A percentile compares a stretch with the other conserved stretches of the same genome.
Evolutionary conservation across 768 basidiomycete genomes (phyloP).

Genomic region (Mycena olivaceomarginata): DNA sequence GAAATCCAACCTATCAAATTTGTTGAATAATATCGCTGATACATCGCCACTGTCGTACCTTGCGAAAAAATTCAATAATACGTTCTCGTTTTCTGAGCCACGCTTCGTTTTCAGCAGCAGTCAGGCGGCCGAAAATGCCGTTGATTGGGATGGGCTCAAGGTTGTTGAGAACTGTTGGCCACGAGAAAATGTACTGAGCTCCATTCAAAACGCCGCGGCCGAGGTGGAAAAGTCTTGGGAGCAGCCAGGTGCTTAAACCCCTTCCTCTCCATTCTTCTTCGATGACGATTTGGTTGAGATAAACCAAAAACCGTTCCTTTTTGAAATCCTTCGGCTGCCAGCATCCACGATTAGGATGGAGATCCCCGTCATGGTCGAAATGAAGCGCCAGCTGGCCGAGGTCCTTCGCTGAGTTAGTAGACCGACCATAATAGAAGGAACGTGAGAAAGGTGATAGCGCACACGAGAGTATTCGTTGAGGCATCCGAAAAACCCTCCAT

Average conservation of each 20-base stretch:
- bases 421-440: background rate
- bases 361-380: constrained; percentile 10
- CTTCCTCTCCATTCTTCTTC: constrained; percentile 11
- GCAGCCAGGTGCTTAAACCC: constrained; percentile 18
- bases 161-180: constrained; percentile 14
- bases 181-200: constrained; percentile 17
- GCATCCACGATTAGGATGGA: constrained; percentile 24
- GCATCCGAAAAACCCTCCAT: constrained; percentile 26
- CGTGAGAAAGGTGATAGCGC: background rate
- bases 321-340: constrained; percentile 20
- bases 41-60: background rate
- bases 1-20: constrained; percentile 26
- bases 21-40: background rate
- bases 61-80: constrained; percentile 15
- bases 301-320: background rate
- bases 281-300: background rate
- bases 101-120: constrained; percentile 15
- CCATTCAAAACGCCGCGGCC: background rate
- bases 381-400: constrained; percentile 22
- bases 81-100: background rate
- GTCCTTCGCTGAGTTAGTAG: constrained; percentile 7
- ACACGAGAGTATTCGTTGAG: constrained; percentile 33
- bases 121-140: constrained; percentile 13
- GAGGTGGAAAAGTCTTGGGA: constrained; percentile 30
- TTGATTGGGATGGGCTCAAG: constrained; percentile 8